Evolutionary conservation across 2,329 filamentous ascomycete genomes (phyloP), one percentile per base, ranked within the genome.

Genomic region (Monosporascus sp.): DNA sequence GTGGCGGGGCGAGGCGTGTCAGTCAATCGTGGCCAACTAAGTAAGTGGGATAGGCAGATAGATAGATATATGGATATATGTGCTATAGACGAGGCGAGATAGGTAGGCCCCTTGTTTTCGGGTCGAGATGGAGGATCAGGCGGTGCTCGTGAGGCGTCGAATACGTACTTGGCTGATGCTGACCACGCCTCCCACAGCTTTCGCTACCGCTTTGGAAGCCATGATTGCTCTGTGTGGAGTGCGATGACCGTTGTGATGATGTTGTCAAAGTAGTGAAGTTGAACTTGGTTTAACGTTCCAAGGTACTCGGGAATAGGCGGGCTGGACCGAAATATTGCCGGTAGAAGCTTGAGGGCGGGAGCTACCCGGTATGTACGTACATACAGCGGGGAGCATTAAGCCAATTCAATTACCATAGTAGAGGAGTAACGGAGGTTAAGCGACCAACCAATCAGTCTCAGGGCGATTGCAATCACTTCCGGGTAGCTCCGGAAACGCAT

Each of bases 161-260:
- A 11, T 48, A 60, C 74, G 62, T 75, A 87, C 85, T 76, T 85
- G 80, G 62, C 75, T 73, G 61, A 88, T 74, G 64, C 74, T 75
- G 53, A 86, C 70, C 54, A 80, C 75, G 62, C 77, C 75, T 59
- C 77, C 77, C 53, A 74, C 77, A 63, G 76, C 77, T 68, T 83
- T 83, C 52, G 77, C 76, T 65, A 73, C 78, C 66, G 74, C 80
- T 73, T 85, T 83, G 62, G 81, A 80, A 64, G 80, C 82, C 84
- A 86, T 86, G 58, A 64, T 77, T 71, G 65, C 70, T 65, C 50
- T 65, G 56, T 63, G 48, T 51, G 53, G 55, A 52, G 51, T 52
- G 58, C 55, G 60, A 53, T 52, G 49, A 31, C 50, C 22, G 49
- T 58, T 22, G 44, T n/a, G 54, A 52, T 51, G 51, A 56, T 61